Evolutionary conservation across 768 basidiomycete species (phyloP), one percentile per base, ranked within the genome.

Genomic region (Psilocybe azurescens): DNA sequence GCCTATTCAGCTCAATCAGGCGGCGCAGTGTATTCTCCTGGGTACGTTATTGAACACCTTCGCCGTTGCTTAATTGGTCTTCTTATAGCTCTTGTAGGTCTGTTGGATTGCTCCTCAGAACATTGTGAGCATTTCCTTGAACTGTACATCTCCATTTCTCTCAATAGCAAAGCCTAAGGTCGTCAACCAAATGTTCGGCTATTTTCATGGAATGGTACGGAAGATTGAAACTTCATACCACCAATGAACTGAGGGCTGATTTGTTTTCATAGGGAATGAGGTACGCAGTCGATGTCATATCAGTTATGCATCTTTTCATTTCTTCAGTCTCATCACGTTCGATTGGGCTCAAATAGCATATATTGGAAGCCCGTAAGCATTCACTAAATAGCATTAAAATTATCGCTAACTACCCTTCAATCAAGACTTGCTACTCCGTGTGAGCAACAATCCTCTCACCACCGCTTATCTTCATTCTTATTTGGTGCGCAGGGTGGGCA

Each of bases 301-400:
- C 29, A 29, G 30, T 30, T 16, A 1, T 20, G 10, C 50, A 52
- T 10, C 30, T 52, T 30, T 4, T 52, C 32, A n/a, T 20, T 44
- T 30, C n/a, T 78, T 84, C 61, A 80, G 80, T 18, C 58, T 80
- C 5, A 61, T 79, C 29, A 78, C 77, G 3, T 80, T 83, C 61
- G 83, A 82, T 61, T 83, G 83, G 81, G 74, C 75, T 18, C 83
- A 87, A 66, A 86, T 90, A 39, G 81, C 86, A 51, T 88, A 80
- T 39, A 76, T 67, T 16, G 51, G 36, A 16, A 60, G 59, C 46
- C 59, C 59, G 59, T 60, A 44, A 1, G 59, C 47, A 36, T 36
- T 11, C 6, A 36, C 11, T 36, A 11, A 7, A 36, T 36, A 36
- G 7, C 3, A 36, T 11, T 36, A 7, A 20, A 36, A 36, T 36